Evolutionary conservation across 305 asterid genomes (phyloP), one percentile per base, ranked within the genome.

Genomic region (Coffea humblotiana): DNA sequence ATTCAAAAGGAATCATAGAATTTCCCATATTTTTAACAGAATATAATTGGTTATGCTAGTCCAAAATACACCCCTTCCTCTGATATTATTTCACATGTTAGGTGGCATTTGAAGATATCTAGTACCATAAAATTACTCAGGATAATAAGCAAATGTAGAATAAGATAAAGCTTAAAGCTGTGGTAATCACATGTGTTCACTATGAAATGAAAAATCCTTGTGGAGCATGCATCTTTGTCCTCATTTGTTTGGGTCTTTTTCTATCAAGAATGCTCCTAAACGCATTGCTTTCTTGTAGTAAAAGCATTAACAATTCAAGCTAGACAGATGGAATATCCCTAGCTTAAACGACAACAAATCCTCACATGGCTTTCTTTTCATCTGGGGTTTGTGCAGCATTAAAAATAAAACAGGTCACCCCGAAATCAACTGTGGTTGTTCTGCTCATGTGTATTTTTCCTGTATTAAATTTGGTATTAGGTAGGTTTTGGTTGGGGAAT

Each of bases 401-500:
- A 5, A 49, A 49, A 78, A 25, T 48, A 27, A 19, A 67, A 43
- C 10, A 19, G 6, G 14, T 18, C 23, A n/a, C 45, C 49, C 37
- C 15, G 16, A 52, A 86, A 37, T 37, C 78, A 43, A 85, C 78
- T 83, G 85, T 86, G 83, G 85, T 77, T 52, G 86, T 82, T 86
- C 43, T 74, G 74, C 35, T 85, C 67, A 84, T 84, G 27, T 90
- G 96, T 88, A 88, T 81, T 85, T 71, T 88, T 84, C 84, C 78
- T 81, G 79, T 88, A 86, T 82, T 84, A 76, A 78, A 88, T 79
- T 82, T 72, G 80, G 87, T 79, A 89, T 91, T 92, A 91, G 97
- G 97, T 92, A 85, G 85, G 87, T 83, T 94, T 92, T 89, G 93
- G 93, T 90, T 86, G 27, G 67, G 77, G 84, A 69, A 76, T 77